Evolutionary conservation across 371 early-diverging fungal species (phyloP), one percentile per base, ranked within the genome.

Genomic region (Lichtheimia corymbifera): DNA sequence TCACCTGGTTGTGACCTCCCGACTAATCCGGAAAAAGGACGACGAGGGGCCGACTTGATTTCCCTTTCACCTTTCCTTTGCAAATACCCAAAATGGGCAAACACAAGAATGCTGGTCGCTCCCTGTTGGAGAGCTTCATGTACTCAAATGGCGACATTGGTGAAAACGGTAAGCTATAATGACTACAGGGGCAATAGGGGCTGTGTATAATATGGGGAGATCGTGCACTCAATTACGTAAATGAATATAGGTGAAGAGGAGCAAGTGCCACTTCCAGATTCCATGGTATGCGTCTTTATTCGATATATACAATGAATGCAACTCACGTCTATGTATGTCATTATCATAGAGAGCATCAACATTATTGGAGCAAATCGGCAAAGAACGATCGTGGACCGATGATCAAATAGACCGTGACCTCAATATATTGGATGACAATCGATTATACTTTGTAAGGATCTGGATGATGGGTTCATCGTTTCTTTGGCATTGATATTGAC

Each of bases 331-430:
- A 2, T 35, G 2, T 11, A 11, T 11, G 9, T 9, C 2, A 22
- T 65, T 22, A 7, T 20, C 28, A 30, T 47, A 86, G 87, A 77
- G 84, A 76, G 76, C 79, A 15, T 83, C 85, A 0, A 85, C 85
- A 2, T 51, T 88, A n/a, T 55, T 88, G 59, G 85, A 86, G 54
- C 86, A 82, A 58, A 83, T 88, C 41, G 85, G 86, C 44, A 59
- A 76, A 52, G 88, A 85, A 58, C 73, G 80, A 22, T 80, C 81
- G 15, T 88, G 88, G 88, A 75, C 78, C 12, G 66, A 77, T 43
- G 71, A 79, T n/a, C 83, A 88, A 66, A 74, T 88, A 14, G 73
- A 81, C 18, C 65, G 62, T 30, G 88, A 87, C 53, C 73, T 83
- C 45, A 65, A 67, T 18, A 67, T 83, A 28, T 58, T 87, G 57